Conservation (phyloP, 305 asterid species). For the Striga hermonthica region DNA sequence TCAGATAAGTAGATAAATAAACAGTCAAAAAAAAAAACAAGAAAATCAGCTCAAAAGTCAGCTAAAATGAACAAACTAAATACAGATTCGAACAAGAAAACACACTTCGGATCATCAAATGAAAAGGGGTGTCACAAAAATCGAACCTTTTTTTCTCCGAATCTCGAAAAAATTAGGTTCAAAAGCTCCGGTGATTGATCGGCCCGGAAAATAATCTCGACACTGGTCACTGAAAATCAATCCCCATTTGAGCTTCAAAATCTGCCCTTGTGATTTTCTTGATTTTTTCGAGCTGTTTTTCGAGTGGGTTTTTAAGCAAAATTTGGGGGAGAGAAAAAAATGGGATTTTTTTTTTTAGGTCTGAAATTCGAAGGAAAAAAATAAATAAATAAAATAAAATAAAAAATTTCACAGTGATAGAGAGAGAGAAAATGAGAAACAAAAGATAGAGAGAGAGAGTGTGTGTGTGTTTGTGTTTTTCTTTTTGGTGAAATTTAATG, state of each 20-base stretch:
- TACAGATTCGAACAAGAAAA: constrained; percentile 4
- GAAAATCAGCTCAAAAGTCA: constrained; percentile 34
- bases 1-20: constrained; percentile 26
- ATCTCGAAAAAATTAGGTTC: constrained; percentile 34
- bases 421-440: constrained; percentile 7
- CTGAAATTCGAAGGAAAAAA: constrained; percentile 34
- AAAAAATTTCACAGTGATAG: constrained; percentile 22
- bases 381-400: no score
- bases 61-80: constrained; percentile 27
- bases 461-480: constrained; percentile 23
- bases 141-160: constrained; percentile 33
- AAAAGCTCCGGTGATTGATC: constrained; percentile 25
- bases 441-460: constrained; percentile 24
- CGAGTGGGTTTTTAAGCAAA: constrained; percentile 18
- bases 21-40: constrained; percentile 17
- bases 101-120: not conserved
- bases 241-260: constrained; percentile 24
- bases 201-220: constrained; percentile 28
- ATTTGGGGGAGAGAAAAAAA: not conserved
- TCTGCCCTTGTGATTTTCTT: not conserved
- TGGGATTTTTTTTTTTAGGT: constrained; percentile 37
- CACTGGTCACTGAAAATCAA: constrained; percentile 24
- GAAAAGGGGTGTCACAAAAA: not conserved
- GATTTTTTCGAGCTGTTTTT: constrained; percentile 12
- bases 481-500: constrained; percentile 23